Evolutionary conservation across 2,329 filamentous ascomycete species (phyloP), one percentile per base, ranked within the genome.

Genomic region (Penicillium sp.): DNA sequence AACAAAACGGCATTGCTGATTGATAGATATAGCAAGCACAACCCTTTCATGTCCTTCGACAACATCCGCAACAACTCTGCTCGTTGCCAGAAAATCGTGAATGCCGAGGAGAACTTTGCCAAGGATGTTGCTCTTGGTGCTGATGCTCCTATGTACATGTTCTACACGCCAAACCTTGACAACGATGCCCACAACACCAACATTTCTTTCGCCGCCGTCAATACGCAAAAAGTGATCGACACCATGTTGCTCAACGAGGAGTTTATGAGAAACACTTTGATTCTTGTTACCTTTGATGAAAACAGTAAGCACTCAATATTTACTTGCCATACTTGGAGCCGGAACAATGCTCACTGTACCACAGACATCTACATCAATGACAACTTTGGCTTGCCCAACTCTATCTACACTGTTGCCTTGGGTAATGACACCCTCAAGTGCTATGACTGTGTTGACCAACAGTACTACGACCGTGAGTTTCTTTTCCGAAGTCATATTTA

Each of bases 11-110:
- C 9, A 35, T 24, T 4, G 18, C 28, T 42, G 18, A 59, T 50
- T 20, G 35, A 40, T 18, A 14, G 7, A 40, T 40, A 38, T 11
- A 60, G 56, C 53, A 60, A 60, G 40, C 59, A 60, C 33, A 60
- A 60, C 46, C 59, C 59, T 5, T 60, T 59, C 56, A 60, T 60
- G 59, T 60, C 59, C 38, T 60, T 60, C 28, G 53, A 60, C 59
- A 60, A 60, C 46, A 60, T 60, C 45, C 56, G 59, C 35, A 58
- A 60, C 49, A 59, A 56, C 47, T 51, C 40, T n/a, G 42, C 30
- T 14, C 59, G 59, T n/a, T 60, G 59, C 59, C 45, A 51, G 16
- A 60, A 60, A 20, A 60, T 60, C 40, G 59, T 60, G 43, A 60
- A 59, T 30, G 59, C 59, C 23, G 56, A 60, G 35, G 43, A 60